Evolutionary conservation across 805 yeast species (phyloP), one percentile per base, ranked within the genome.

Genomic region (Tetrapisispora iriomotensis): DNA sequence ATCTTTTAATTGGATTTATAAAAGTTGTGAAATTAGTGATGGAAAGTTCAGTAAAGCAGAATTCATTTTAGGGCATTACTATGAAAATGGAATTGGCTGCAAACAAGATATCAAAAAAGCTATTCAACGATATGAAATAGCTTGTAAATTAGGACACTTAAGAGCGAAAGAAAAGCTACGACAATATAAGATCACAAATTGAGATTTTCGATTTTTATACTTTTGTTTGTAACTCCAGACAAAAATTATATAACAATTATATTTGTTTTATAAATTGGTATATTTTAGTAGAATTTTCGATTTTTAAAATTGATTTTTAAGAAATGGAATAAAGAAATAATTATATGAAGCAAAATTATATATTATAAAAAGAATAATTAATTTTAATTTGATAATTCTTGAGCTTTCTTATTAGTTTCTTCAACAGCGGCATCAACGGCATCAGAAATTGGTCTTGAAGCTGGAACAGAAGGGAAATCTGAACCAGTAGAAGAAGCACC

Each of bases 21-120:
- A 71, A 41, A 79, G 82, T n/a, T 64, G 56, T 41, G 43, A 47
- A 29, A 39, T 45, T 2, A 73, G 83, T 0, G 75, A 74, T 40
- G 70, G 69, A 20, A 79, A 79, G 19, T 65, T 75, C 39, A 64
- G 72, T 1, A 73, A 77, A 44, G 85, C 83, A 2, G 77, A 79
- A 48, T 82, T 74, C 52, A 82, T 84, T 29, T 53, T 82, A 29
- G 90, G 84, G 0, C 72, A 75, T 48, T 82, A 75, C 51, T 70
- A 68, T 50, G 85, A 79, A 49, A 74, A 71, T 34, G 88, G 88
- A 2, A 68, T 79, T 27, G 82, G 79, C 5, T 71, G 75, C 31
- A 57, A 59, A 4, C 55, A 56, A 20, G 66, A 74, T 54, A 15
- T 60, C 12, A 61, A 56, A 13, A 52, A 61, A 50, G 79, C 85